Percentiles rank a stretch among this genome's conserved stretches.
Evolutionary conservation across 2,329 filamentous ascomycete genomes (phyloP).

Genomic region (Didymella exigua): DNA sequence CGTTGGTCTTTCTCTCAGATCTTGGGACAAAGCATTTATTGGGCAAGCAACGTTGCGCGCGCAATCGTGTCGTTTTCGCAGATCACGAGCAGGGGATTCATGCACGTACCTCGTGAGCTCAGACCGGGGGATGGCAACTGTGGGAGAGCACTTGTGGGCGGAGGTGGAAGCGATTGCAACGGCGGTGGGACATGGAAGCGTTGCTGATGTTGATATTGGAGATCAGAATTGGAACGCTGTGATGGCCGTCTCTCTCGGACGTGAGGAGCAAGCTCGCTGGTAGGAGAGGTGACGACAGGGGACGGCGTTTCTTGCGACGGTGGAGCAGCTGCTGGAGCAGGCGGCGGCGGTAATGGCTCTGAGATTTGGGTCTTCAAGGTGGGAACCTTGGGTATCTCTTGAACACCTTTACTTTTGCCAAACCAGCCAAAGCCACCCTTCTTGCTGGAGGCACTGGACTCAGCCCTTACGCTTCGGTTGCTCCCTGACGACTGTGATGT

Average conservation of each 20-base stretch:
- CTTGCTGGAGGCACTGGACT: constrained; percentile 16
- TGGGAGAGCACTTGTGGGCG: constrained; percentile 28
- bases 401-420: constrained; percentile 32
- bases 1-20: constrained; percentile 10
- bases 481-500: constrained; percentile 34
- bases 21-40: constrained; percentile 12
- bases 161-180: constrained; percentile 26
- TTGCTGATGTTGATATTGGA: constrained; percentile 17
- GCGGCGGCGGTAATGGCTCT: constrained; percentile 3
- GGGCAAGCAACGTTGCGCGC: not conserved
- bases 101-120: constrained; percentile 29
- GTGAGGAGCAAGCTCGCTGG: constrained; percentile 9
- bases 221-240: constrained; percentile 8
- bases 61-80: constrained; percentile 13
- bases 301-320: constrained; percentile 20
- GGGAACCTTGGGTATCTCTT: constrained; percentile 29
- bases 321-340: not conserved
- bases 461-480: constrained; percentile 17
- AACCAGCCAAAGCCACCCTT: constrained; percentile 25
- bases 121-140: constrained; percentile 21
- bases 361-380: constrained; percentile 17
- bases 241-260: constrained; percentile 4
- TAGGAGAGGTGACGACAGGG: constrained; percentile 9
- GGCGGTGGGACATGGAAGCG: constrained; percentile 20
- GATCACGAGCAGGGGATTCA: constrained; percentile 16